Evolutionary conservation across 192 early-diverging fungal genomes (phyloP).

Genomic region (Coemansia sp.): DNA sequence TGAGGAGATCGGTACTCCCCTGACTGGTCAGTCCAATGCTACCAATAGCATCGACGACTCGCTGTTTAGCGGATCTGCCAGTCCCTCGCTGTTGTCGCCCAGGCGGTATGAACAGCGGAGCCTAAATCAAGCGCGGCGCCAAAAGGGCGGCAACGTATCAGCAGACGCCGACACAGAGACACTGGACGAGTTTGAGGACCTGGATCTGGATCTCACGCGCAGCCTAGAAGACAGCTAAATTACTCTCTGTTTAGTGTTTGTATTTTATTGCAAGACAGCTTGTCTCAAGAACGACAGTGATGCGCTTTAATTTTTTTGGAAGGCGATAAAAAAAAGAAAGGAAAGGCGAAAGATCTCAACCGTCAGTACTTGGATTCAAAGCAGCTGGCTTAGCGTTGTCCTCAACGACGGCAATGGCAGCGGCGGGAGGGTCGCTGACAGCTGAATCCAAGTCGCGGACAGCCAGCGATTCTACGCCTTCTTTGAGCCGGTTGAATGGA

Average conservation of each 20-base stretch:
- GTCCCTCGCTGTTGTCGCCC: constrained; percentile 8
- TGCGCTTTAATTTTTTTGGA: too few relatives aligned
- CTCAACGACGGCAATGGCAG: not conserved
- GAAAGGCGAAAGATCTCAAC: not conserved
- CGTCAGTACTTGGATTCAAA: not conserved
- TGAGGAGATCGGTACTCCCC: constrained; percentile 41
- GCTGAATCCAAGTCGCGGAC: constrained; percentile 19
- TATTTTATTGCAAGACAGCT: too few relatives aligned
- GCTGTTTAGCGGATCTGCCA: constrained; percentile 30
- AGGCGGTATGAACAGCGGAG: not conserved
- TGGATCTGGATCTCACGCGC: constrained; percentile 39
- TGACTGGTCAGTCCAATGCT: constrained; percentile 2
- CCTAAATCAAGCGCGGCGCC: not conserved
- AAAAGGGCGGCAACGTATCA: not conserved
- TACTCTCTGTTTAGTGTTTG: not conserved
- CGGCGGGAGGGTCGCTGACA: not conserved
- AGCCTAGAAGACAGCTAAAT: constrained; percentile 17
- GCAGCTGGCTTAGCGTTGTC: not conserved
- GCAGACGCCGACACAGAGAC: constrained; percentile 10
- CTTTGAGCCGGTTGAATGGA: constrained; percentile 39
- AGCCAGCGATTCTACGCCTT: constrained; percentile 45
- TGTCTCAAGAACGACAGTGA: too few relatives aligned
- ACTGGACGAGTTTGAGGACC: constrained; percentile 44
- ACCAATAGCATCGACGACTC: constrained; percentile 26
- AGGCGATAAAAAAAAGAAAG: not conserved